Evolutionary conservation across 129 eudicot genomes (phyloP).

Genomic region (Dittrichia graveolens): DNA sequence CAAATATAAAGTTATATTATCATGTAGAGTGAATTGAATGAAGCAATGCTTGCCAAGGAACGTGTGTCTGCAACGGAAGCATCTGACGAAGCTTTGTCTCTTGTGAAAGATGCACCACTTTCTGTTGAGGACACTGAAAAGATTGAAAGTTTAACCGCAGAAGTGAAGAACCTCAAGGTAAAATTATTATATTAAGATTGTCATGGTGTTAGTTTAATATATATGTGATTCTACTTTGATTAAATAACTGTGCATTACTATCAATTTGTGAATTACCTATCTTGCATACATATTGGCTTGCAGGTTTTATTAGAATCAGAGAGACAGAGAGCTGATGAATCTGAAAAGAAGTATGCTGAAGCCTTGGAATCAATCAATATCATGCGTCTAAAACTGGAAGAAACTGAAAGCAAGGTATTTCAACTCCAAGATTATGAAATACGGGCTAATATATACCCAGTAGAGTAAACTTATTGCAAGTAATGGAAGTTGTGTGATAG

Average conservation of each 20-base stretch:
- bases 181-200: conserved; percentile 6
- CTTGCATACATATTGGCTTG: conserved; percentile 29
- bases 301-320: conserved; percentile 69
- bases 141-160: conserved; percentile 58
- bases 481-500: conserved; percentile 1
- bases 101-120: conserved; percentile 60
- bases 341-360: conserved; percentile 64
- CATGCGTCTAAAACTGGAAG: conserved; percentile 68
- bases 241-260: not conserved
- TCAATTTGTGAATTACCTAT: not conserved
- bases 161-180: conserved; percentile 80
- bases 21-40: conserved; percentile 75
- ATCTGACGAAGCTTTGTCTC: conserved; percentile 59
- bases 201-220: not conserved
- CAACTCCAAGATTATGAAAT: conserved; percentile 47
- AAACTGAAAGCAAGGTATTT: conserved; percentile 72
- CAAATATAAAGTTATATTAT: conserved; percentile 35
- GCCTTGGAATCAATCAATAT: conserved; percentile 60
- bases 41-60: conserved; percentile 63
- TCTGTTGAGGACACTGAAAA: conserved; percentile 73
- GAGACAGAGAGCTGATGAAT: conserved; percentile 74
- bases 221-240: not conserved
- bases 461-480: conserved; percentile 19
- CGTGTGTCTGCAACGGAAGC: conserved; percentile 71
- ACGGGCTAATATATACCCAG: conserved; percentile 4